phyloP scores from a whole-genome alignment of 169 alveolate species.

The Eimeria praecox region DNA sequence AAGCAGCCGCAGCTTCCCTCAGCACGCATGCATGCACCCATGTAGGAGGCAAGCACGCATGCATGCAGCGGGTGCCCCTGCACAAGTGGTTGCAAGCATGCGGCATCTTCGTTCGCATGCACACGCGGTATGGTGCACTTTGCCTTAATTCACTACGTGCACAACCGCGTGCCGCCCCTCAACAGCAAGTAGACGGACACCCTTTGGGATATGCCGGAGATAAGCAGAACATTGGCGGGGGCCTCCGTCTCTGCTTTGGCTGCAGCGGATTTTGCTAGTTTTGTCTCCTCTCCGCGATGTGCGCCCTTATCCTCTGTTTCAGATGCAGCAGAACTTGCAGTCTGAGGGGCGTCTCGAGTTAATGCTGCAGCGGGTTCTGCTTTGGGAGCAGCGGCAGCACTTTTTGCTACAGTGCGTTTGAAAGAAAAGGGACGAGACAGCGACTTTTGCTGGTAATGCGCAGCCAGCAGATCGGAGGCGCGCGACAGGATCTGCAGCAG shows the following conservation, averaged over 20 bases:
- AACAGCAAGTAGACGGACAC: background rate
- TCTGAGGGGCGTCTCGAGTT: background rate
- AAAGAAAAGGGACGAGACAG: constrained; percentile 16
- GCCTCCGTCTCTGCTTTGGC: background rate
- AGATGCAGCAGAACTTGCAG: background rate
- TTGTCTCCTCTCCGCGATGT: background rate
- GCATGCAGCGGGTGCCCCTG: too few species aligned
- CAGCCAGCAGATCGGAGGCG: constrained; percentile 24
- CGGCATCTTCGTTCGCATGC: background rate
- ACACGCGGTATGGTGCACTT: background rate
- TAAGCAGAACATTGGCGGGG: background rate
- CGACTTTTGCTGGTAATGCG: constrained; percentile 14
- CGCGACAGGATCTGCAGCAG: background rate
- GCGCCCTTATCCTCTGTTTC: background rate
- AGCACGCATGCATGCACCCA: background rate
- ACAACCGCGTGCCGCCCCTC: background rate
- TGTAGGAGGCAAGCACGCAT: background rate
- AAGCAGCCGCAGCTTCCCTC: background rate
- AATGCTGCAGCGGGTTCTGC: background rate
- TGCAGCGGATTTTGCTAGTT: background rate
- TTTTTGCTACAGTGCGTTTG: background rate
- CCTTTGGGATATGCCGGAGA: background rate
- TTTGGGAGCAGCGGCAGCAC: too few species aligned
- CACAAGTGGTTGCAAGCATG: too few species aligned
- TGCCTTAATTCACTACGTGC: background rate